Evolutionary conservation across 306 rosid genomes (phyloP).

Genomic region (Citrullus colocynthis): DNA sequence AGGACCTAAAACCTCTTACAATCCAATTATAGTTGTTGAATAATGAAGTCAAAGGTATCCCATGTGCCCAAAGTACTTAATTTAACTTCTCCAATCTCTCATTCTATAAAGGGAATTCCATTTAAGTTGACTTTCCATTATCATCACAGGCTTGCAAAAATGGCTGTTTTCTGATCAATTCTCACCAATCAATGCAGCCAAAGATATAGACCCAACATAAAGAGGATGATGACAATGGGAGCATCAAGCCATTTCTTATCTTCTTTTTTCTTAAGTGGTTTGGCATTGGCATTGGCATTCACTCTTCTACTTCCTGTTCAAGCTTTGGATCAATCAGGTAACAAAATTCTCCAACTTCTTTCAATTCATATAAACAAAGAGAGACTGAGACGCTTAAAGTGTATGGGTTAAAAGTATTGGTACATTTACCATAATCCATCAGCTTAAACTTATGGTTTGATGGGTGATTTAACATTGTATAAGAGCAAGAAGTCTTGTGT

Average conservation of each 20-base stretch:
- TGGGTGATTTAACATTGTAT: too few species aligned
- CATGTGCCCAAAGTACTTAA: background rate
- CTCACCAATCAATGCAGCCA: background rate
- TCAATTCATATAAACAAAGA: background rate
- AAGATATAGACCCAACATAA: background rate
- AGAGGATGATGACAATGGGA: background rate
- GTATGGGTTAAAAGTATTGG: too few species aligned
- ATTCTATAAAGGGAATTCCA: background rate
- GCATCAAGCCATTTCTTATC: background rate
- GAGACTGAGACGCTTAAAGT: too few species aligned
- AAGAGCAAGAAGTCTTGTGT: too few species aligned
- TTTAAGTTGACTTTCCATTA: background rate
- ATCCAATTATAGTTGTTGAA: background rate
- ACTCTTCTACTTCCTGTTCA: background rate
- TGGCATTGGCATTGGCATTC: background rate
- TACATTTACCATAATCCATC: too few species aligned
- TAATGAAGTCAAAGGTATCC: background rate
- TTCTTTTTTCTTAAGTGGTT: background rate
- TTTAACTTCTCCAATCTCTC: background rate
- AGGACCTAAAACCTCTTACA: background rate
- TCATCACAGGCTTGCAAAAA: background rate
- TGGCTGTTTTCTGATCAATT: background rate
- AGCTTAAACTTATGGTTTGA: too few species aligned
- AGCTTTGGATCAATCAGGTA: slow-evolving; percentile 1
- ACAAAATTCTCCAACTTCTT: background rate